These are phyloP conservation scores for Colletotrichum phormii DNA, from an alignment of 2,329 filamentous ascomycete genomes.

Conservation along the genomic window DNA sequence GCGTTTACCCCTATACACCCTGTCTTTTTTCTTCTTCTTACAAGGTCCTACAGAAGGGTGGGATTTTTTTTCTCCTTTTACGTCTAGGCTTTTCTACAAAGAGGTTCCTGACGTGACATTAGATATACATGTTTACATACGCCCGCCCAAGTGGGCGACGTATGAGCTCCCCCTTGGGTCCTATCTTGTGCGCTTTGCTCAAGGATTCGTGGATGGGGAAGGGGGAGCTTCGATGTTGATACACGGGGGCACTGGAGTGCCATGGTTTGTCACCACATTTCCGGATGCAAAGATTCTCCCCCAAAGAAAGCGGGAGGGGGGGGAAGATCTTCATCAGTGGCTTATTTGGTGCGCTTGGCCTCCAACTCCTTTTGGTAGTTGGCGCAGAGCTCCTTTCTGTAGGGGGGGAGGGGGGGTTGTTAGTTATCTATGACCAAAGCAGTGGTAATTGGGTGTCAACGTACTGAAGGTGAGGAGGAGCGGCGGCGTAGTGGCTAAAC, in stretches of 20 bases:
- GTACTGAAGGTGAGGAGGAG: conserved; percentile 89
- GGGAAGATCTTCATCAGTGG: not conserved
- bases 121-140: conserved; percentile 35
- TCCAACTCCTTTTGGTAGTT: conserved; percentile 71
- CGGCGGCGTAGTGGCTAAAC: conserved; percentile 93
- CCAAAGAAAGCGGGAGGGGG: not conserved
- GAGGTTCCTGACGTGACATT: conserved; percentile 29
- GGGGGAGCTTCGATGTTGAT: conserved; percentile 24
- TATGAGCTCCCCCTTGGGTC: not conserved
- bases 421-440: conserved; percentile 36
- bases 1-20: conserved; percentile 20
- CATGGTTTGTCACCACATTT: conserved; percentile 15
- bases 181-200: not conserved
- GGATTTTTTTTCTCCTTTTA: conserved; percentile 11
- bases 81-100: conserved; percentile 4
- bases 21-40: not conserved
- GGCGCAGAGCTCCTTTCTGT: conserved; percentile 68
- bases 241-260: conserved; percentile 24
- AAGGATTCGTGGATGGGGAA: not conserved
- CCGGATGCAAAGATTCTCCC: not conserved
- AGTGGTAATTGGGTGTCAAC: conserved; percentile 48
- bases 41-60: conserved; percentile 16
- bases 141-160: conserved; percentile 25
- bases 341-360: conserved; percentile 66
- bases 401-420: too few relatives aligned